Base-by-base conservation (phyloP, 192 early-diverging fungal species). In the Backusella psychrophila region DNA sequence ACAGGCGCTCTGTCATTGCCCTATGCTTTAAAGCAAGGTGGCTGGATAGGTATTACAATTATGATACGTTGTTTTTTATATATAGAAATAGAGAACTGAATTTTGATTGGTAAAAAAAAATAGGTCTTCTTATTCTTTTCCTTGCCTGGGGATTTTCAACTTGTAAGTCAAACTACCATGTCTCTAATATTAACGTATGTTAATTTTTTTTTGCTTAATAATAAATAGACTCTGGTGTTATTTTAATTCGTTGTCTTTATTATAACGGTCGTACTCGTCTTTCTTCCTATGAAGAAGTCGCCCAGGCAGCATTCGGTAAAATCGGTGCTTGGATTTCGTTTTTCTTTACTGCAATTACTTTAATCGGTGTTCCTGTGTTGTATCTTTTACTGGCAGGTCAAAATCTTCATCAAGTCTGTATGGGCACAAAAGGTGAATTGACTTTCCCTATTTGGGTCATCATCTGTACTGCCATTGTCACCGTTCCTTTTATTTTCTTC, bases 1-100 rank as follows among this genome's bases (percentile, higher is more conserved):
- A 93, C 91, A 9, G 95, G 95, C n/a, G 87, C 94, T 29, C 85
- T 95, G 21, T 91, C 93, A 71, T 84, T 96, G 31, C 95, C 95
- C 29, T 81, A 81, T 65, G 75, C 80, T 34, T 56, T 81, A 12
- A 68, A 65, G 63, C 80, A 81, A 74, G 80, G 80, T 31, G 80
- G 80, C 8, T 81, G 80, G 80, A 81, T 81, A 35, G 80, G 80
- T 77, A 69, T 69, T 11, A 75, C 88, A n/a, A 59, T n/a, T 31
- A 38, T 35, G 17, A 68, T 35, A n/a, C 19, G 12, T 19, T n/a
- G 15, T 68, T 68, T 33, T 44, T 33, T 23, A 19, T 34, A 42
- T 39, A 72, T 36, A 7, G 31, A 23, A 72, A 72, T 19, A 33
- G 39, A 21, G 39, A 35, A 14, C 9, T 56, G 36, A 23, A 66